Conservation (phyloP, 768 basidiomycete species). For the Suillus hirtellus region DNA sequence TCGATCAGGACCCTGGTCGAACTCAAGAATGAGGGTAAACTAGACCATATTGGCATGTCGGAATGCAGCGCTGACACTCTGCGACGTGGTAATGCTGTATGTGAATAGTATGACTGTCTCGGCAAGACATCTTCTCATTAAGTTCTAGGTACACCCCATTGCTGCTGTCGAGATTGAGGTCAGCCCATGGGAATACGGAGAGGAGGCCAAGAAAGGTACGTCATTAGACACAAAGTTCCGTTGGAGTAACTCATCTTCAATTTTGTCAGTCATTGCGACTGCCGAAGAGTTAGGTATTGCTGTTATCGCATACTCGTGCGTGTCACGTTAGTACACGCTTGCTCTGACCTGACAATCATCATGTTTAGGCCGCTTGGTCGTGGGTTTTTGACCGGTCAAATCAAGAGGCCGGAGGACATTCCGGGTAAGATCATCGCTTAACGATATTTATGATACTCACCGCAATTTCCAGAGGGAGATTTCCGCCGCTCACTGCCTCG, state of each 20-base stretch:
- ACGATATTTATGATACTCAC: neutral
- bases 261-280: conserved; percentile 45
- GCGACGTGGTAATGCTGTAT: conserved; percentile 34
- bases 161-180: conserved; percentile 68
- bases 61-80: conserved; percentile 55
- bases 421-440: conserved; percentile 20
- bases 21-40: conserved; percentile 34
- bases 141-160: conserved; percentile 49
- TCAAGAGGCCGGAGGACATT: conserved; percentile 41
- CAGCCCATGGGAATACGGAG: conserved; percentile 60
- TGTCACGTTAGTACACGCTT: neutral
- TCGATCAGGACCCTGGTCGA: conserved; percentile 41
- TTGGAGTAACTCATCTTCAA: conserved; percentile 3
- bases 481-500: conserved; percentile 39
- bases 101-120: conserved; percentile 15
- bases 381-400: conserved; percentile 53
- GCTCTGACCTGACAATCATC: conserved; percentile 12
- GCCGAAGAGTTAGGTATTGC: conserved; percentile 57
- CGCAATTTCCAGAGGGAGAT: conserved; percentile 37
- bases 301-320: conserved; percentile 61
- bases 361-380: conserved; percentile 49
- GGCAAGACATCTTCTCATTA: neutral
- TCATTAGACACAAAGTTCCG: too few species aligned
- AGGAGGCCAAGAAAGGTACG: conserved; percentile 46
- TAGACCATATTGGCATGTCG: conserved; percentile 60